Evolutionary conservation across 768 basidiomycete species (phyloP).

Genomic region (Trametes maxima): DNA sequence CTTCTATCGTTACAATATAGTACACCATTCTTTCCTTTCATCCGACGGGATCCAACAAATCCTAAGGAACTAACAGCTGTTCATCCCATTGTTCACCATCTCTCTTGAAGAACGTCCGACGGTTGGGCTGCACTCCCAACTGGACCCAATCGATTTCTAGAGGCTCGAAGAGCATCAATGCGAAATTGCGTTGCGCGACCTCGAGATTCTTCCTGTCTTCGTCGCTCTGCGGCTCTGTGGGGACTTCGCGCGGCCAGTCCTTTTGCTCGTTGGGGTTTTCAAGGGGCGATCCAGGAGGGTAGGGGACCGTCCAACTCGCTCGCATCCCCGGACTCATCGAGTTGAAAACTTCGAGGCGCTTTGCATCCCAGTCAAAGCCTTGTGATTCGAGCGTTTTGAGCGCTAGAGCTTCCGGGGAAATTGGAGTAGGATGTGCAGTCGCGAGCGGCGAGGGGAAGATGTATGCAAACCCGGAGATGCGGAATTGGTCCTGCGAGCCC

Average conservation of each 20-base stretch:
- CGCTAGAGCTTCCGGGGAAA: constrained; percentile 13
- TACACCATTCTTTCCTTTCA: background rate
- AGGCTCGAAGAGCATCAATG: constrained; percentile 73
- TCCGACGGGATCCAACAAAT: background rate
- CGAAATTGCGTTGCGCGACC: constrained; percentile 65
- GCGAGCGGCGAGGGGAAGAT: constrained; percentile 52
- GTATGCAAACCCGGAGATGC: constrained; percentile 59
- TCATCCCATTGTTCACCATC: constrained; percentile 55
- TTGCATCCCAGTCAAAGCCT: constrained; percentile 64
- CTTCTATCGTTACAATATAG: background rate
- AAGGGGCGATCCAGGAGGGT: constrained; percentile 57
- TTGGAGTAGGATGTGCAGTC: constrained; percentile 20
- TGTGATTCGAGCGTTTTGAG: constrained; percentile 23
- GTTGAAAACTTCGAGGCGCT: constrained; percentile 62
- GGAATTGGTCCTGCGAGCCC: constrained; percentile 70
- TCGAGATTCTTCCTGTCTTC: constrained; percentile 50
- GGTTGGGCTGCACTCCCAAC: constrained; percentile 57
- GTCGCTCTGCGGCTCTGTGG: constrained; percentile 46
- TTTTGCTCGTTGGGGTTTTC: constrained; percentile 56
- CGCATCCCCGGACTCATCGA: constrained; percentile 62
- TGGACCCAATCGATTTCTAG: constrained; percentile 69
- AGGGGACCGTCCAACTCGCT: constrained; percentile 71
- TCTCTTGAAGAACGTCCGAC: constrained; percentile 56
- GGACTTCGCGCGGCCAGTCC: constrained; percentile 60
- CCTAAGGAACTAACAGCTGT: constrained; percentile 63